These are phyloP conservation scores for Calycina marina DNA, from an alignment of 2,329 filamentous ascomycete species.

Conservation along the genomic window DNA sequence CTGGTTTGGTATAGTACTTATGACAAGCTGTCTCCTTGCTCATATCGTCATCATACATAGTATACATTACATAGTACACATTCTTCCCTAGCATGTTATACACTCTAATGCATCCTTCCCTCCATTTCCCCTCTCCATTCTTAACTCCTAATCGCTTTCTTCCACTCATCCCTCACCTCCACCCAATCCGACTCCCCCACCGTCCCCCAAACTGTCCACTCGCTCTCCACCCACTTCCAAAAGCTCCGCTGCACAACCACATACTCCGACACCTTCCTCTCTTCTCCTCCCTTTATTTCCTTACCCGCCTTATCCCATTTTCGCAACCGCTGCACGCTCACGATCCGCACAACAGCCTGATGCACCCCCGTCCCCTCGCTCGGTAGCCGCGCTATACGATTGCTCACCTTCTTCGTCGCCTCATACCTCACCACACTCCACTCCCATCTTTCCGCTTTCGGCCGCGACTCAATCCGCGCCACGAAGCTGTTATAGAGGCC, in stretches of 20 bases:
- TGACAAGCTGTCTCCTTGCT: no score
- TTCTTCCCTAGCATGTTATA: no score
- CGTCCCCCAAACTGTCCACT: constrained; percentile 55
- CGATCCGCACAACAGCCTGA: constrained; percentile 46
- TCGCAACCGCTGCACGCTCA: constrained; percentile 38
- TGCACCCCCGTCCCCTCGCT: constrained; percentile 30
- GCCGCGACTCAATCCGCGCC: constrained; percentile 38
- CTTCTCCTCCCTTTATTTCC: constrained; percentile 31
- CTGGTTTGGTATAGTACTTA: no score
- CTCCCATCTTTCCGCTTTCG: constrained; percentile 27
- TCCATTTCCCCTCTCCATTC: no score
- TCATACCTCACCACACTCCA: constrained; percentile 44
- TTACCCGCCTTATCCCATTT: constrained; percentile 21
- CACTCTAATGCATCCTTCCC: no score
- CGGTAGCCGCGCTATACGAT: constrained; percentile 35
- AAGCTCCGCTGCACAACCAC: constrained; percentile 42
- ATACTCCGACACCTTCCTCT: constrained; percentile 46
- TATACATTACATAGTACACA: no score
- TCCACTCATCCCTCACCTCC: no score
- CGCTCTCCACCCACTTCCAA: constrained; percentile 26
- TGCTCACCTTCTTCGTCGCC: constrained; percentile 27
- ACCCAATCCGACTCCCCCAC: no score
- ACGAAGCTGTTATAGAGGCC: constrained; percentile 36
- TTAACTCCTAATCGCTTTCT: no score
- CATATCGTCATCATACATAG: no score